phyloP scores from a whole-genome alignment of 139 green algal species.

The Closterium sp. region DNA sequence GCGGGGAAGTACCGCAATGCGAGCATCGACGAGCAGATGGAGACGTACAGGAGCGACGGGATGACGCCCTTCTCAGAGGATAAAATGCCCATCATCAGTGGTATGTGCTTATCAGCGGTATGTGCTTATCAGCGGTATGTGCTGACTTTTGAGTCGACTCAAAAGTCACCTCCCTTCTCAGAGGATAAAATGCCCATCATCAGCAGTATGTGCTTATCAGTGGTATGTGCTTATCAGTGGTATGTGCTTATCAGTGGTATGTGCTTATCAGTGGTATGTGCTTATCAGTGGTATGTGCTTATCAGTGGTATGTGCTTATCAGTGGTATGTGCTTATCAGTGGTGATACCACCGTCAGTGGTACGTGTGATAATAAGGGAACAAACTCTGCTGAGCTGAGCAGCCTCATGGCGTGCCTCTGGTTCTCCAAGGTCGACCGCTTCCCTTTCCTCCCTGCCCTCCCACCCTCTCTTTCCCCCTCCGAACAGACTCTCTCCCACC shows the following conservation, averaged over 20 bases:
- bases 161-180: not conserved
- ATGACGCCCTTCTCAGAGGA: conserved; percentile 30
- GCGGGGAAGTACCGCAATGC: conserved; percentile 48
- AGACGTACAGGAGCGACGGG: conserved; percentile 27
- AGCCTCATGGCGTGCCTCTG: conserved; percentile 28
- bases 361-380: conserved; percentile 36
- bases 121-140: not conserved
- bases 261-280: not conserved
- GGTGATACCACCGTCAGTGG: too few species aligned
- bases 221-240: not conserved
- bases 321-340: not conserved
- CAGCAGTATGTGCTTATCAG: conserved; percentile 2
- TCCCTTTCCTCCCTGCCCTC: too few species aligned
- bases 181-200: conserved; percentile 35
- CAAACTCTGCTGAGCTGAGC: not conserved
- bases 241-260: not conserved
- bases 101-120: conserved; percentile 34
- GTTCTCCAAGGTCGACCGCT: conserved; percentile 50
- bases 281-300: not conserved
- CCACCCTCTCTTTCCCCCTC: too few species aligned
- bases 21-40: conserved; percentile 44
- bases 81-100: conserved; percentile 42
- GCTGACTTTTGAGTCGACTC: not conserved
- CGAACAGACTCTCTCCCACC: not conserved
- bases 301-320: not conserved